Evolutionary conservation across 179 eudicot species (phyloP).

Genomic region (Silene noctiflora): DNA sequence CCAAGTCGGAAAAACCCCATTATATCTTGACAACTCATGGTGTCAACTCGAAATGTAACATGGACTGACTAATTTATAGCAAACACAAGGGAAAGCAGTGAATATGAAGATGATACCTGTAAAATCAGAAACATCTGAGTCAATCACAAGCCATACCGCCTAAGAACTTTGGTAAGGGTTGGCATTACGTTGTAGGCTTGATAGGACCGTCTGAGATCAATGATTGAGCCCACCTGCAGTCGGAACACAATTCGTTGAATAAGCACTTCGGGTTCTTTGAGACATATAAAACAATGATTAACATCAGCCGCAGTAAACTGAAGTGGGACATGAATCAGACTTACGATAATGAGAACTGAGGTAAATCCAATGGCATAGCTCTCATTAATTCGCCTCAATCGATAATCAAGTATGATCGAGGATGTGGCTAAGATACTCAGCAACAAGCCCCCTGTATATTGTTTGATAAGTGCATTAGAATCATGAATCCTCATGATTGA

Average conservation of each 20-base stretch:
- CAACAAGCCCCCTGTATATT: slow-evolving; percentile 72
- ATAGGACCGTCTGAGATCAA: slow-evolving; percentile 87
- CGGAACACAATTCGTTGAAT: neutral
- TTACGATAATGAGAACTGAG: slow-evolving; percentile 88
- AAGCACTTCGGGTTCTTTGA: neutral
- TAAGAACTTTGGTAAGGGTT: slow-evolving; percentile 69
- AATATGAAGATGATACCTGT: slow-evolving; percentile 15
- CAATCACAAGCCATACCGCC: slow-evolving; percentile 66
- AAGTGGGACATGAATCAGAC: slow-evolving; percentile 26
- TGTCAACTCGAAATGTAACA: too few species aligned
- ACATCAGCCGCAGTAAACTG: neutral
- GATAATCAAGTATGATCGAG: slow-evolving; percentile 78
- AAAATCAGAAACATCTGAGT: neutral
- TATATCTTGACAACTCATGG: too few species aligned
- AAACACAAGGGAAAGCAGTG: neutral
- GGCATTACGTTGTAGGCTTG: slow-evolving; percentile 98
- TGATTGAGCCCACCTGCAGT: slow-evolving; percentile 85
- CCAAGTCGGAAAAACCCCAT: too few species aligned
- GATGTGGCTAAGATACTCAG: slow-evolving; percentile 82
- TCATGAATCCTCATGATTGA: neutral
- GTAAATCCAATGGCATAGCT: slow-evolving; percentile 91
- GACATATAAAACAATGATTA: neutral
- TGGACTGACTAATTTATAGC: neutral
- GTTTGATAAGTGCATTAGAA: neutral
- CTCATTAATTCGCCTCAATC: slow-evolving; percentile 70